These are phyloP conservation scores for Citrus cavaleriei DNA, from an alignment of 345 rosid genomes.

Conservation along the genomic window DNA sequence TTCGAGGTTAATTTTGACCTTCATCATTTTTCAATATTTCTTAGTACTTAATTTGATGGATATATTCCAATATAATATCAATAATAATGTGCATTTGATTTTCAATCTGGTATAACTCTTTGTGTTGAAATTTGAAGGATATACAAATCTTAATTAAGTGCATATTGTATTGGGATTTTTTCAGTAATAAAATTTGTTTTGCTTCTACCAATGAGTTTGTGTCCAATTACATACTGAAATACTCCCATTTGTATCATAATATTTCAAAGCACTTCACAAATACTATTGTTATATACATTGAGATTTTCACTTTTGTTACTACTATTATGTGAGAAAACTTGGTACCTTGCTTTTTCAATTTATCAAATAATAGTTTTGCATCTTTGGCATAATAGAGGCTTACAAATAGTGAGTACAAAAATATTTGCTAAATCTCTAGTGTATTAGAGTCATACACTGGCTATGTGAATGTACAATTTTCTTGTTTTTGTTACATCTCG, in stretches of 20 bases:
- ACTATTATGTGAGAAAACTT: not conserved
- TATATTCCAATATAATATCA: too few relatives aligned
- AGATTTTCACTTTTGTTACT: not conserved
- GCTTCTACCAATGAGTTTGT: too few relatives aligned
- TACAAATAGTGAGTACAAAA: not conserved
- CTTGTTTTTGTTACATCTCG: conserved; percentile 24
- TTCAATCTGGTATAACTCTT: not conserved
- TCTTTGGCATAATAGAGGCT: not conserved
- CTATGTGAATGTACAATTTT: not conserved
- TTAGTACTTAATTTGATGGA: too few relatives aligned
- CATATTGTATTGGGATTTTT: too few relatives aligned
- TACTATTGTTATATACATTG: not conserved
- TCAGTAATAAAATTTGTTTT: too few relatives aligned
- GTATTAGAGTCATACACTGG: not conserved
- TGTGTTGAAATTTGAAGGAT: not conserved
- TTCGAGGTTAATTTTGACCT: too few relatives aligned
- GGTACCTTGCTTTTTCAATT: too few relatives aligned
- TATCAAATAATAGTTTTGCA: not conserved
- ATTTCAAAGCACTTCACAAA: too few relatives aligned
- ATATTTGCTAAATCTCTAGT: not conserved
- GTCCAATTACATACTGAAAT: too few relatives aligned
- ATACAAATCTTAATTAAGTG: not conserved
- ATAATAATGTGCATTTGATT: not conserved
- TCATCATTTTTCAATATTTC: not conserved
- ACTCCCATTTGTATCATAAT: too few relatives aligned